Evolutionary conservation across 2,329 filamentous ascomycete genomes (phyloP).

Genomic region (Talaromyces sp.): DNA sequence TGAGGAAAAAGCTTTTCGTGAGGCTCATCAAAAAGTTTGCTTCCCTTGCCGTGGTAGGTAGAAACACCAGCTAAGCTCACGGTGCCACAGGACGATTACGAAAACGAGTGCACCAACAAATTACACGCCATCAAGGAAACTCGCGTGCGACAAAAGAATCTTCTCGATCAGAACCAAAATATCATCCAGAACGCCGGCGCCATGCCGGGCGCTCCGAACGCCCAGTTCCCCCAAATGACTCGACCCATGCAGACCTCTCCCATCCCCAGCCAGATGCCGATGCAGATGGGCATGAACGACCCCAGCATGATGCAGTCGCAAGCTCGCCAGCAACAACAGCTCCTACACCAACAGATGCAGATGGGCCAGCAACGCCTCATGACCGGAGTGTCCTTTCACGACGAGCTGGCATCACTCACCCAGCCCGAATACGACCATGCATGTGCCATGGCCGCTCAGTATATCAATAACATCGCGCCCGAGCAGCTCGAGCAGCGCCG

Average conservation of each 20-base stretch:
- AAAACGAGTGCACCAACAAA: conserved; percentile 40
- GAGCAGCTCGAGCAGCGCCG: conserved; percentile 46
- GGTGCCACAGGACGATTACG: conserved; percentile 35
- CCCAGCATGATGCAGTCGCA: conserved; percentile 25
- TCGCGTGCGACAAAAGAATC: conserved; percentile 31
- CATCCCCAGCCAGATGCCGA: conserved; percentile 36
- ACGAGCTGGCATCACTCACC: conserved; percentile 32
- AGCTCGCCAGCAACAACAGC: conserved; percentile 26
- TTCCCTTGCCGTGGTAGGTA: not conserved
- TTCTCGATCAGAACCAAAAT: conserved; percentile 18
- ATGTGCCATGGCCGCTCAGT: conserved; percentile 40
- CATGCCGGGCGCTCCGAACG: conserved; percentile 34
- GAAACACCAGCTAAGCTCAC: not conserved
- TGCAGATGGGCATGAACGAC: conserved; percentile 31
- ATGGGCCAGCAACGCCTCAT: conserved; percentile 23
- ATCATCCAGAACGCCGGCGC: conserved; percentile 22
- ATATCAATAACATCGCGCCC: conserved; percentile 39
- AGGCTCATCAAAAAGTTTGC: conserved; percentile 31
- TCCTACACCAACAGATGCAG: conserved; percentile 19
- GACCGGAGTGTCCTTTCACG: conserved; percentile 21
- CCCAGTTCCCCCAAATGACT: conserved; percentile 47
- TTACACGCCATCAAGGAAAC: conserved; percentile 41
- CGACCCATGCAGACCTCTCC: conserved; percentile 48
- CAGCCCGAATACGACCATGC: conserved; percentile 41
- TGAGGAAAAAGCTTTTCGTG: conserved; percentile 40